Evolutionary conservation across 768 basidiomycete genomes (phyloP), one percentile per base, ranked within the genome.

Genomic region (Phanerochaete sordida): DNA sequence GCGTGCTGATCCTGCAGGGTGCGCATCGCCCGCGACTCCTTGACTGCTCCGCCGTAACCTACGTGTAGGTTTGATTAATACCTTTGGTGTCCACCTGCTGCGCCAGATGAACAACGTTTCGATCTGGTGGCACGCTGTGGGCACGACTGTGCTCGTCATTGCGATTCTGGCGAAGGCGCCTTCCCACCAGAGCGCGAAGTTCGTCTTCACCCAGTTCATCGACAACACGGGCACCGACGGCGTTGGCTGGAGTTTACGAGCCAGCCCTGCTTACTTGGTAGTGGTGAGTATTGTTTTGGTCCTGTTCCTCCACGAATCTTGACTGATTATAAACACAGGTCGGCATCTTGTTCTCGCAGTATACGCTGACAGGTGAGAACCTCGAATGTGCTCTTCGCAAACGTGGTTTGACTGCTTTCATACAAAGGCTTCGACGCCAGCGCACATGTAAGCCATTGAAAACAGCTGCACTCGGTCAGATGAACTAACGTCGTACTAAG

Each of bases 271-370:
- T 0, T 93, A 91, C 71, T 86, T 91, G 21, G 84, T 79, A 6
- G 72, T 90, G 23, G 61, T 62, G 45, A 8, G 56, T 33, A 1
- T 12, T 4, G 19, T 23, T 28, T 54, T 1, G 2, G 31, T 2
- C 11, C 24, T 44, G 19, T 43, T 9, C 23, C 11, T 9, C 53
- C 4, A 44, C 8, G 23, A 19, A 43, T 12, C 11, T 19, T 19
- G 19, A 19, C 39, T 4, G 8, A 43, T 21, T 27, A n/a, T 50
- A 4, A 7, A 27, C 39, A 9, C 15, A 62, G 61, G 82, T 90
- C 63, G 89, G 89, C 15, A 84, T 89, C 62, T 74, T 91, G 26
- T 82, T 90, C 80, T 84, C 88, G 9, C 90, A 91, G 77, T 90
- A 89, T 69, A 90, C 88, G 0, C 70, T 92, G 23, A 88, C 87